Base-by-base conservation (phyloP, 352 stramenopile genomes). In the Globisporangium paroecandrum region DNA sequence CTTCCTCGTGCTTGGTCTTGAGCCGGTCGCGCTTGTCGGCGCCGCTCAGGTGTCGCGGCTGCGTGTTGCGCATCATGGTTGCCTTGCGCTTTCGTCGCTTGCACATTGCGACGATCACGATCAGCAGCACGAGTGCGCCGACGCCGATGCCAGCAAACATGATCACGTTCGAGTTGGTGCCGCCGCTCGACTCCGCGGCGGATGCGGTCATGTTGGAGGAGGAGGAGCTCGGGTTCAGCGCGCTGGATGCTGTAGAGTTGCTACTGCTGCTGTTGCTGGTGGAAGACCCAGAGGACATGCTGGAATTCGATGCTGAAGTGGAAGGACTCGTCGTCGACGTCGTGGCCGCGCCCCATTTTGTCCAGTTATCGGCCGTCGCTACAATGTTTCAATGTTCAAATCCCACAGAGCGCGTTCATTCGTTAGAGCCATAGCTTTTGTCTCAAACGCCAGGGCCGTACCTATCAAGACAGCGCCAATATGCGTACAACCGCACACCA, bases 61-160 rank as follows among this genome's bases (percentile, higher is more conserved):
- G 41, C 6, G 65, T 65, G 56, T 72, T 61, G 34, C 62, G 69
- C 22, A 47, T 62, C 22, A 55, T 62, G 54, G n/a, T 36, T 36
- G 38, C 29, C 59, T 68, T 61, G 22, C 59, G 64, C 62, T 86
- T 86, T 49, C 79, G 74, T 29, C 79, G 77, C 43, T 64, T 67
- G 13, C 79, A 87, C 20, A 88, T 57, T 61, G 83, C 69, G 36
- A 78, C n/a, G n/a, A 88, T 34, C 32, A 89, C 66, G 32, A 88
- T 63, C 12, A 89, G 22, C 10, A 89, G 68, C 4, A 89, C 54
- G n/a, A 88, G 58, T 18, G 68, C 81, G 29, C 79, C 83, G 20
- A 83, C 73, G 12, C 78, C 79, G 54, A 89, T 89, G 34, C 76
- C 79, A 38, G 68, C 79, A 64, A 85, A 87, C 56, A 78, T 82